These are phyloP conservation scores for Akanthomyces muscarius DNA, from an alignment of 2,329 filamentous ascomycete species.

Conservation along the genomic window DNA sequence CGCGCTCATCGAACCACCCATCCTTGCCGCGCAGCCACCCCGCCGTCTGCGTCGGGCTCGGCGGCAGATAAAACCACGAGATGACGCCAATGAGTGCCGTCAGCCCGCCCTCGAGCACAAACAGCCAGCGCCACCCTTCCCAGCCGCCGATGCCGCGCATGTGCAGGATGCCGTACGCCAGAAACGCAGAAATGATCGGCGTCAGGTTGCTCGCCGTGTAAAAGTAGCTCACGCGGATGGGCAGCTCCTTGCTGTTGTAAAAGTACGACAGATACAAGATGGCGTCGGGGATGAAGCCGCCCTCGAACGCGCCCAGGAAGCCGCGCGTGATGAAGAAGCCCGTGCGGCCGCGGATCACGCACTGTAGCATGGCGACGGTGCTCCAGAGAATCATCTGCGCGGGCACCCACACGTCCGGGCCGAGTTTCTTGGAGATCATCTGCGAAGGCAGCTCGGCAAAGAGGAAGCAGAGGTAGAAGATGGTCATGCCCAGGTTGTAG, in stretches of 20 bases:
- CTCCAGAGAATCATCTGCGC: constrained; percentile 53
- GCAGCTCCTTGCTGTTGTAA: constrained; percentile 39
- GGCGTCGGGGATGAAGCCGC: constrained; percentile 39
- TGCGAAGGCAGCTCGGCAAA: constrained; percentile 56
- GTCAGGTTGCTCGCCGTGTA: constrained; percentile 39
- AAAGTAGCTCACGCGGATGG: constrained; percentile 38
- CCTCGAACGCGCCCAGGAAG: constrained; percentile 34
- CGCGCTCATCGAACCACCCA: constrained; percentile 58
- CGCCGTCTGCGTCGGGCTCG: constrained; percentile 45
- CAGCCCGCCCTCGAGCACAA: constrained; percentile 50
- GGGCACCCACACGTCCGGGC: constrained; percentile 48
- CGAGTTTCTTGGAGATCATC: constrained; percentile 51
- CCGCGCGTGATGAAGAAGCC: constrained; percentile 25
- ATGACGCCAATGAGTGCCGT: constrained; percentile 47
- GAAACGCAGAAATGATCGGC: constrained; percentile 35
- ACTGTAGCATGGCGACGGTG: constrained; percentile 37
- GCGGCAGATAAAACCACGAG: constrained; percentile 53
- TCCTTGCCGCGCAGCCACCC: constrained; percentile 48
- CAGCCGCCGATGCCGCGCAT: constrained; percentile 35
- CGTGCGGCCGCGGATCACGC: constrained; percentile 13
- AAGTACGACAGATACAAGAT: constrained; percentile 42
- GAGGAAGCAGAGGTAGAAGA: constrained; percentile 48
- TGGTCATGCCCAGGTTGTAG: constrained; percentile 46
- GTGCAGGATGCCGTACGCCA: constrained; percentile 39
- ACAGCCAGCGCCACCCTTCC: constrained; percentile 47